Base-by-base conservation (phyloP, 345 rosid genomes). In the Salix brachista region DNA sequence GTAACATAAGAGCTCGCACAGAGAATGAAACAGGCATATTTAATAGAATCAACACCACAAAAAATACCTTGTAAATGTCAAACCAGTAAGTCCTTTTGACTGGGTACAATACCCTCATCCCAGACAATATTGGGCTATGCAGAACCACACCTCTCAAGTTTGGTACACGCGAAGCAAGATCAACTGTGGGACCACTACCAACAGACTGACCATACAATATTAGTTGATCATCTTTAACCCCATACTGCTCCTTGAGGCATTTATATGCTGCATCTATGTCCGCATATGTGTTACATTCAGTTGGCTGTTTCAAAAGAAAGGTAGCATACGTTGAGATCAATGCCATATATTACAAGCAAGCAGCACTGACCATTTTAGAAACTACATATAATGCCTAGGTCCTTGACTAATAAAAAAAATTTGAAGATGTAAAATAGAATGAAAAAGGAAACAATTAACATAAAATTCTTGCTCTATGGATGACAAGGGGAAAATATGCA, bases 201-300 rank as follows among this genome's bases (percentile, higher is more conserved):
- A 96, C 99, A 75, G 99, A 96, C 81, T 96, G 99, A 34, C 99
- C 99, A 66, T 91, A 96, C 71, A 93, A 79, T 82, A 96, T 96
- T 76, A 93, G 78, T 75, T 93, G 91, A 65, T 96, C 99, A 79
- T 96, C 98, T 81, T 88, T 87, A 25, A 96, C 88, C 32, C 93
- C 98, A 78, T 90, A 96, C 46, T 86, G 89, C 67, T 96, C 99
- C 84, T 80, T 90, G 67, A 96, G 94, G 82, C 99, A 96, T 52
- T 80, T 89, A 83, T 96, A 93, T 34, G 83, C 90, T 12, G 98
- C 91, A 76, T 93, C 97, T 79, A 93, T 89, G 83, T 93, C 99
- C 30, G 97, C 97, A 66, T 91, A 96, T 13, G 99, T 96, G 83
- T 96, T 93, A 83, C 79, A 93, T 78, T 96, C 99, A 61, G 89